phyloP scores from a whole-genome alignment of 2,329 filamentous ascomycete species.

The Periconia sp. region DNA sequence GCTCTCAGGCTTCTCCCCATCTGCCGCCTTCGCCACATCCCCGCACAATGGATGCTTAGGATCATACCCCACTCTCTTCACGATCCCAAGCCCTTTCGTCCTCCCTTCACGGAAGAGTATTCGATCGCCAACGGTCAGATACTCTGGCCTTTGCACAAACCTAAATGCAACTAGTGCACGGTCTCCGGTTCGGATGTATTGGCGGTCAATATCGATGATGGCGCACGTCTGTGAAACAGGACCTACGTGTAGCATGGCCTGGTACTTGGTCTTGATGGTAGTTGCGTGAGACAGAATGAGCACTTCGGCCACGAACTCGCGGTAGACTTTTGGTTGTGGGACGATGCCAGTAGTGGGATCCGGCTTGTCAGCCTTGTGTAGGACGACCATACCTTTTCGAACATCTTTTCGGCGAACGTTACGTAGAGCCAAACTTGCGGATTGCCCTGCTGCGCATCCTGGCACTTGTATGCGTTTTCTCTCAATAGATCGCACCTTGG shows the following conservation, averaged over 20 bases:
- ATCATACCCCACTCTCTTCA: conserved; percentile 91
- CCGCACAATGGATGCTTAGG: conserved; percentile 55
- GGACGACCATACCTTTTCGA: conserved; percentile 95
- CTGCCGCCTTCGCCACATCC: conserved; percentile 27
- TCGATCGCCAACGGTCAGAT: conserved; percentile 84
- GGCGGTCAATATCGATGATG: conserved; percentile 97
- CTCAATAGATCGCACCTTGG: conserved; percentile 90
- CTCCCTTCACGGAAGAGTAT: conserved; percentile 92
- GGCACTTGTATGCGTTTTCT: conserved; percentile 90
- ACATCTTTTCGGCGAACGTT: conserved; percentile 90
- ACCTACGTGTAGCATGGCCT: conserved; percentile 97
- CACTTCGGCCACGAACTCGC: conserved; percentile 71
- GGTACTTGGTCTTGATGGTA: conserved; percentile 95
- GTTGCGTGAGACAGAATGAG: conserved; percentile 95
- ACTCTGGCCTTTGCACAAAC: conserved; percentile 94
- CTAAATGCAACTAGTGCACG: conserved; percentile 92
- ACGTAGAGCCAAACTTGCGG: conserved; percentile 88
- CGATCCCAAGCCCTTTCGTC: conserved; percentile 94
- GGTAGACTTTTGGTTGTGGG: conserved; percentile 57
- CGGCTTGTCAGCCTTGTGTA: conserved; percentile 79
- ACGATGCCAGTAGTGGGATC: conserved; percentile 43
- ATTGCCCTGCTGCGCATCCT: conserved; percentile 88
- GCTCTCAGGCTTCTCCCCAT: conserved; percentile 20
- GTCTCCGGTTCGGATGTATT: conserved; percentile 92
- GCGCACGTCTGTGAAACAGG: conserved; percentile 94